Conservation (phyloP, 208 protist species). For the Baffinella frigidus region DNA sequence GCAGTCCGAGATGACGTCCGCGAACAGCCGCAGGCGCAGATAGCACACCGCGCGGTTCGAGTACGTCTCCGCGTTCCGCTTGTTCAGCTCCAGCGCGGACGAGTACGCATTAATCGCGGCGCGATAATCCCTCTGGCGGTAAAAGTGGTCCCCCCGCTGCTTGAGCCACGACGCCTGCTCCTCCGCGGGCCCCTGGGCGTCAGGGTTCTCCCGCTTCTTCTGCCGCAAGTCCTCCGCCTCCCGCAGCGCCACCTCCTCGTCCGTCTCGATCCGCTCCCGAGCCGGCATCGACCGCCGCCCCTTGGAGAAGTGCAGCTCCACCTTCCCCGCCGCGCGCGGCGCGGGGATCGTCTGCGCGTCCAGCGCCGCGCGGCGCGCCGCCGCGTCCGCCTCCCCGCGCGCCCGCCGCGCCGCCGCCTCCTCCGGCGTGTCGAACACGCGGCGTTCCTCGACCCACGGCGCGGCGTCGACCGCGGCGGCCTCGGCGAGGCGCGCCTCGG, state of each 20-base stretch:
- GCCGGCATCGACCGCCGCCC: neutral
- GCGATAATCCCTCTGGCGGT: neutral
- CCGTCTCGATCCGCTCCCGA: constrained; percentile 52
- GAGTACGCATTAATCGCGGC: constrained; percentile 37
- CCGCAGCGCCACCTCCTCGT: constrained; percentile 43
- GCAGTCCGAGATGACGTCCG: constrained; percentile 11
- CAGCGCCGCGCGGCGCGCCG: neutral
- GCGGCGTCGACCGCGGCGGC: constrained; percentile 3
- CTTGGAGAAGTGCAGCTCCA: constrained; percentile 56
- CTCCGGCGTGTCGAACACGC: neutral
- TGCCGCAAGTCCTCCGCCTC: constrained; percentile 34
- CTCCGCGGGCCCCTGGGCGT: neutral
- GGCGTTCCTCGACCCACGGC: constrained; percentile 48
- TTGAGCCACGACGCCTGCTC: constrained; percentile 53
- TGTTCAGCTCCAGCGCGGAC: neutral
- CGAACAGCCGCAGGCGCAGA: constrained; percentile 28
- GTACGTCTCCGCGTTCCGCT: neutral
- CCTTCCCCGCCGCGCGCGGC: neutral
- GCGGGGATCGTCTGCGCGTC: neutral
- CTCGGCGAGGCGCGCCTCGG: neutral
- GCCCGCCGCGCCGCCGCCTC: neutral
- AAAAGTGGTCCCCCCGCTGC: constrained; percentile 54
- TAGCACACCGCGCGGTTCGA: constrained; percentile 10
- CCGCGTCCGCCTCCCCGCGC: neutral
- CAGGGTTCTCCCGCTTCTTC: constrained; percentile 44